Evolutionary conservation across 2,329 filamentous ascomycete species (phyloP), one percentile per base, ranked within the genome.

Genomic region (Lasiodiplodia sp.): DNA sequence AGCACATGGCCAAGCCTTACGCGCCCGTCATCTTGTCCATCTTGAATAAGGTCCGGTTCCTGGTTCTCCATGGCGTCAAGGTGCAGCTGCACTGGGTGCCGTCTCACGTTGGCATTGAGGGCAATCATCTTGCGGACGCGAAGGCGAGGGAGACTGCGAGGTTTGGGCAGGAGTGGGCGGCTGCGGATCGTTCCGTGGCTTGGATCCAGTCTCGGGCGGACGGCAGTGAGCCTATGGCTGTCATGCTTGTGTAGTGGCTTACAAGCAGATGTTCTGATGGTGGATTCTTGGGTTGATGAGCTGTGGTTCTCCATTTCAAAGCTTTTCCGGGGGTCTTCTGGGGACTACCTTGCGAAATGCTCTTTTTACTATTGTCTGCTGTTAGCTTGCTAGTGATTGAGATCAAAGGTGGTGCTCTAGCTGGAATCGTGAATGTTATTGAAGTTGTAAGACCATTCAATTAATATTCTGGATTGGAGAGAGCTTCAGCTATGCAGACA

Each of bases 31-130:
- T 23, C 18, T 5, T 11, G 18, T 28, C 28, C 10, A 56, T 56
- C 53, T 18, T 31, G 18, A 31, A 31, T 2, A 37, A 34, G 53
- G 6, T 37, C 34, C n/a, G 8, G 1, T 34, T 40, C 34, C 34
- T 58, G 10, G 16, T 21, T 23, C n/a, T 16, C 18, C 55, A 37
- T 21, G 55, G n/a, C n/a, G n/a, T 40, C n/a, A 4, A 23, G 14
- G 55, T 58, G 55, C 34, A 58, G 55, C 55, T 58, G 55, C 55
- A 25, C 21, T 58, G 55, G 55, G 31, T 38, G 18, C 34, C 55
- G 16, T n/a, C 25, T 10, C 55, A 58, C 34, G 18, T 14, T 8
- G 55, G 55, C 18, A 34, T 58, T 14, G 25, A 34, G 3, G 55
- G 55, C 0, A 58, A 58, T n/a, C 34, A 58, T n/a, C n/a, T 23